phyloP scores from a whole-genome alignment of 1,284 basidiomycete genomes.

The Amylostereum areolatum region DNA sequence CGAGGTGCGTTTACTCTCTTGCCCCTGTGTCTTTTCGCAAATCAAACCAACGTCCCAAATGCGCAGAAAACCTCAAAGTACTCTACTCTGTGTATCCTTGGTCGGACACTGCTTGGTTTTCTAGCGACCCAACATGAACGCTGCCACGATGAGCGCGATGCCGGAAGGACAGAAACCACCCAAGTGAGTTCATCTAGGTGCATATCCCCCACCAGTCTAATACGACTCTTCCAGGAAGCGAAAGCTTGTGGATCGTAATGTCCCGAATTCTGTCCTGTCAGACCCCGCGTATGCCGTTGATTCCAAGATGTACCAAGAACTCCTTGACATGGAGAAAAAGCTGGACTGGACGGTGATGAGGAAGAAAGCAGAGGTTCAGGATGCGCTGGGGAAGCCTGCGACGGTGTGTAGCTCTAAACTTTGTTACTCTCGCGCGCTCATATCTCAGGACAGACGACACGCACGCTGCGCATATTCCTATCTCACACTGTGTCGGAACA shows the following conservation, averaged over 20 bases:
- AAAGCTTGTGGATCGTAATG: slow-evolving; percentile 74
- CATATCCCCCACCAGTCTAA: neutral
- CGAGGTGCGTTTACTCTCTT: neutral
- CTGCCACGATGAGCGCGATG: slow-evolving; percentile 1
- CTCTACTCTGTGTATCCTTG: neutral
- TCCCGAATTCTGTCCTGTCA: slow-evolving; percentile 66
- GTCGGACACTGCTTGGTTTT: neutral
- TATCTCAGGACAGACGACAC: slow-evolving; percentile 54
- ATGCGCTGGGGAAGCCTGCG: slow-evolving; percentile 60
- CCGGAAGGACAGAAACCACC: slow-evolving; percentile 11
- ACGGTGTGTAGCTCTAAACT: slow-evolving; percentile 35
- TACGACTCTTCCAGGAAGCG: slow-evolving; percentile 50
- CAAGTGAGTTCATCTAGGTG: slow-evolving; percentile 7
- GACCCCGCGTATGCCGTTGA: slow-evolving; percentile 71
- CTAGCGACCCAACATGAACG: slow-evolving; percentile 10
- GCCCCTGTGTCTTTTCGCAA: neutral
- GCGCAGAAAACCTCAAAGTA: neutral
- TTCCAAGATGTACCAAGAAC: slow-evolving; percentile 81
- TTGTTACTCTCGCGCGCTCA: neutral
- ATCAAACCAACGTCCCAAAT: neutral
- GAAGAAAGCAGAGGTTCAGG: slow-evolving; percentile 87
- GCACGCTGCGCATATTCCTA: slow-evolving; percentile 84
- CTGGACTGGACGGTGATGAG: slow-evolving; percentile 94
- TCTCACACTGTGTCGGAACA: slow-evolving; percentile 88
- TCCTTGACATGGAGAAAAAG: slow-evolving; percentile 85